Evolutionary conservation across 2,329 filamentous ascomycete species (phyloP), one percentile per base, ranked within the genome.

Genomic region (Colletotrichum sp.): DNA sequence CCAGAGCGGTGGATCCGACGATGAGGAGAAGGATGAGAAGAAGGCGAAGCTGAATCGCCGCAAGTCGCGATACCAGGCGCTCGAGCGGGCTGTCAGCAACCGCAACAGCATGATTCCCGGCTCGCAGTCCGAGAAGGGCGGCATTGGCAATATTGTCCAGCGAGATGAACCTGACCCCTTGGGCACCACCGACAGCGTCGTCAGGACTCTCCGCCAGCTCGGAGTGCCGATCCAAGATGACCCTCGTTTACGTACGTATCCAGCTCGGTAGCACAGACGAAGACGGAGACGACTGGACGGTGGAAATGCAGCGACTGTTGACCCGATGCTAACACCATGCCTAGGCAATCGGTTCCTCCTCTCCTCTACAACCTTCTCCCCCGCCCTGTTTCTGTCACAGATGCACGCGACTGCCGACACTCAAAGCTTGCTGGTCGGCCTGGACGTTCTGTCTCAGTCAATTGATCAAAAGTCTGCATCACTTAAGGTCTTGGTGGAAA

Each of bases 381-480:
- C 97, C 3, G 92, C 95, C 5, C 88, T 98, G 9, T 99, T 98
- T 84, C 90, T 99, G 15, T 97, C 96, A 0, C 95, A 98, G 83
- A 94, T 97, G 78, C 97, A 99, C 84, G 93, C 94, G 75, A 91
- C 93, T 64, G 96, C 94, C 70, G 96, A 96, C 71, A 98, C 96
- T 1, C 91, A 95, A 79, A 92, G 93, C 61, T 88, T 99, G 2
- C 88, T 98, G 15, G 89, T 91, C 65, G 97, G 97, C 5, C 91
- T 99, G 24, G 94, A 98, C 79, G 93, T 94, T 75, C 91, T 99
- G 24, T 97, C 96, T 21, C 91, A 92, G 77, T 98, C 96, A 1
- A 99, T 99, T 81, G 97, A 98, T 81, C 95, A 98, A 85, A 99
- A 99, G 84, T 98, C 96, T 0, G 97, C 96, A 0, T 98, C 96